Evolutionary conservation across 768 basidiomycete genomes (phyloP).

Genomic region (Kwoniella europaea): DNA sequence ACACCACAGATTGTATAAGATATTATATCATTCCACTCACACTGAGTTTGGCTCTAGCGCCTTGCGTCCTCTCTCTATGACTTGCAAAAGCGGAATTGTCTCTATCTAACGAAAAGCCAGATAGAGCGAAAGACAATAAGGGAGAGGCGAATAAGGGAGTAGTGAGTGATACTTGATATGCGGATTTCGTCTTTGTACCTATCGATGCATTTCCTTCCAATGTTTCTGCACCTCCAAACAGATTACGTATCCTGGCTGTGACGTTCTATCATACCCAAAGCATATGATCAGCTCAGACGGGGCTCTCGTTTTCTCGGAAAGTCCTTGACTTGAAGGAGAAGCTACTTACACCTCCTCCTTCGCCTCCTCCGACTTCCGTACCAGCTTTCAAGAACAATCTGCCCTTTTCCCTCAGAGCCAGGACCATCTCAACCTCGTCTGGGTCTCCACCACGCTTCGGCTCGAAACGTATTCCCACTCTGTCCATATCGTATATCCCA

Average conservation of each 20-base stretch:
- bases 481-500: slow-evolving; percentile 73
- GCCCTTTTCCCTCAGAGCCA: slow-evolving; percentile 70
- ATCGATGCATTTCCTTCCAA: slow-evolving; percentile 80
- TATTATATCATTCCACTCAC: slow-evolving; percentile 63
- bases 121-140: slow-evolving; percentile 71
- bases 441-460: slow-evolving; percentile 48
- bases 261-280: slow-evolving; percentile 65
- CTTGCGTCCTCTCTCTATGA: slow-evolving; percentile 55
- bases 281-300: neutral
- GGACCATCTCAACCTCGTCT: slow-evolving; percentile 54
- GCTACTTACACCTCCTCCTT: slow-evolving; percentile 82
- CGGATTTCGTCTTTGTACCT: slow-evolving; percentile 83
- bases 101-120: slow-evolving; percentile 73
- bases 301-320: neutral
- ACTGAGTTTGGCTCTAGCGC: slow-evolving; percentile 71
- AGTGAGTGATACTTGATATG: slow-evolving; percentile 65
- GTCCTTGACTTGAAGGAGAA: neutral
- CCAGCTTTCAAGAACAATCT: slow-evolving; percentile 77
- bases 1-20: neutral
- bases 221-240: slow-evolving; percentile 88
- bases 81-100: slow-evolving; percentile 77
- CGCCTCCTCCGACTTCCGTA: slow-evolving; percentile 90
- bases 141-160: slow-evolving; percentile 62
- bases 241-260: slow-evolving; percentile 80
- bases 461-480: slow-evolving; percentile 80